A percentile compares a stretch with the other conserved stretches of the same genome.
Evolutionary conservation across 305 asterid species (phyloP).

Genomic region (Fraxinus albicans): DNA sequence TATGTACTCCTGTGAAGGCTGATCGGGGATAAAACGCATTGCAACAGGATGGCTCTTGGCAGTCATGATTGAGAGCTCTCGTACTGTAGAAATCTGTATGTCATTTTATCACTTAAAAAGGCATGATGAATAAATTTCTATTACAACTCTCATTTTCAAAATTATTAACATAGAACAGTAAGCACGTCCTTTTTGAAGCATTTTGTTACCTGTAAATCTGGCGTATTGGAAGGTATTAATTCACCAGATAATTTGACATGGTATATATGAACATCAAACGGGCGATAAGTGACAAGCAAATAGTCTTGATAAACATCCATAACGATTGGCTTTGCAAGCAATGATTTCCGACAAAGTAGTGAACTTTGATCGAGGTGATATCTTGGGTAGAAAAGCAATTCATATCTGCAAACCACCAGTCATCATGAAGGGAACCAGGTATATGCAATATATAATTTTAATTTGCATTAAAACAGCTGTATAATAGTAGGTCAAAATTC

Average conservation of each 20-base stretch:
- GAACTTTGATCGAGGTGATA: conserved; percentile 99
- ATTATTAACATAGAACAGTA: background rate
- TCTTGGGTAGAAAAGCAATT: conserved; percentile 96
- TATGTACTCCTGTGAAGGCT: conserved; percentile 55
- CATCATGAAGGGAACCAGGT: conserved; percentile 17
- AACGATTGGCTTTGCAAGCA: conserved; percentile 89
- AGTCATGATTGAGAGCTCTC: conserved; percentile 99
- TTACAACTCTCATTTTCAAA: conserved; percentile 23
- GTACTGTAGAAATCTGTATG: conserved; percentile 99
- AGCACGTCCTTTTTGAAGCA: conserved; percentile 30
- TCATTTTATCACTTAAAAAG: conserved; percentile 96
- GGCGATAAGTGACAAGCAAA: conserved; percentile 87
- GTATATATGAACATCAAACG: conserved; percentile 95
- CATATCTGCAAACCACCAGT: conserved; percentile 74
- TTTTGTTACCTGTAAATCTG: conserved; percentile 80
- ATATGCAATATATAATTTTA: conserved; percentile 14
- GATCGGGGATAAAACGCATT: conserved; percentile 94
- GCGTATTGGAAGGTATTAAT: conserved; percentile 82
- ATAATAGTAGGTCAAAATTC: conserved; percentile 11
- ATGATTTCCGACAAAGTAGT: conserved; percentile 77
- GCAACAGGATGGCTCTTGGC: conserved; percentile 99
- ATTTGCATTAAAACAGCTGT: conserved; percentile 13
- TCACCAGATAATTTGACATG: conserved; percentile 91
- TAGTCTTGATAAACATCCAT: conserved; percentile 99
- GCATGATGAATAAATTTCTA: conserved; percentile 46